These are phyloP conservation scores for Globisporangium rhizosaccharum DNA, from an alignment of 352 stramenopile species.

Conservation along the genomic window DNA sequence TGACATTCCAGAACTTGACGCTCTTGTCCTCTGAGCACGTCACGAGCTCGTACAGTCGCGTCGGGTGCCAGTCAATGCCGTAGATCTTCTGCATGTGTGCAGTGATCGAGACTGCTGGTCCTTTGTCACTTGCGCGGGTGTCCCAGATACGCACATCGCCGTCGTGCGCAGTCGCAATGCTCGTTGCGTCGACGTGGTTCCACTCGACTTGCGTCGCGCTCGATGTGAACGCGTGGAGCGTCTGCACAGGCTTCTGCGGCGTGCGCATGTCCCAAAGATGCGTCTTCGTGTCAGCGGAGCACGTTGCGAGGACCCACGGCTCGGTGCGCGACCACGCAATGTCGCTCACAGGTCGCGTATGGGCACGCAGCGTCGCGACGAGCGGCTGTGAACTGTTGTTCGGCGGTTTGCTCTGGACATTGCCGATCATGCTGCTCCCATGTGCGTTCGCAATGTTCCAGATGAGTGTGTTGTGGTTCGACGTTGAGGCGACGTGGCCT, in stretches of 20 bases:
- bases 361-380: conserved; percentile 63
- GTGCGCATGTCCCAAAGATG: conserved; percentile 79
- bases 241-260: conserved; percentile 63
- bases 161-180: conserved; percentile 73
- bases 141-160: conserved; percentile 79
- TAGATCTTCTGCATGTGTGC: conserved; percentile 86
- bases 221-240: conserved; percentile 57
- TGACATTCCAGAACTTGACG: conserved; percentile 80
- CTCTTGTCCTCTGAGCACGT: conserved; percentile 84
- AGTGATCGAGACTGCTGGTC: conserved; percentile 54
- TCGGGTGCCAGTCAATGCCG: conserved; percentile 75
- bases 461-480: conserved; percentile 77
- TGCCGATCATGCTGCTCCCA: conserved; percentile 6
- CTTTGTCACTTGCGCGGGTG: conserved; percentile 45
- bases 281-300: conserved; percentile 72
- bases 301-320: conserved; percentile 70
- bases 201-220: conserved; percentile 72
- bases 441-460: conserved; percentile 52
- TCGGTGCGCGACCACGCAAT: conserved; percentile 70
- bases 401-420: conserved; percentile 7
- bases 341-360: conserved; percentile 73
- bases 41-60: conserved; percentile 70
- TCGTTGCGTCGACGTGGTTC: conserved; percentile 64
- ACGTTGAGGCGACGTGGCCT: conserved; percentile 67
- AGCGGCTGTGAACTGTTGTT: conserved; percentile 32